Base-by-base conservation (phyloP, 768 basidiomycete species). In the Suillus lakei region DNA sequence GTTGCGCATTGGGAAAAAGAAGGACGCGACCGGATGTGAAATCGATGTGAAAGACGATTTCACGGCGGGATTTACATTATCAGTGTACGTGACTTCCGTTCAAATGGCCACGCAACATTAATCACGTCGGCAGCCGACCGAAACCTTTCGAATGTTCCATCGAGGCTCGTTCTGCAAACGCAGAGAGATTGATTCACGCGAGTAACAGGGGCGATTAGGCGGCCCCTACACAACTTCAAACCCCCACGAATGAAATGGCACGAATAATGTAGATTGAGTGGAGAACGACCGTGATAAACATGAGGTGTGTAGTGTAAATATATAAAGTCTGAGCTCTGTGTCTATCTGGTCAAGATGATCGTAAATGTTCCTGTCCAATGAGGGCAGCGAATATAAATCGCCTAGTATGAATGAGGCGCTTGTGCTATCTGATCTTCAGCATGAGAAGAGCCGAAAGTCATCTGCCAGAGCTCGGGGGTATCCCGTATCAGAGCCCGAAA, bases 401-500 rank as follows among this genome's bases (percentile, higher is more conserved):
- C 28, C 38, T n/a, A n/a, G n/a, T 43, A 41, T 38, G 48, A 13
- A 13, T 34, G 28, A 21, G 34, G 34, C 39, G 60, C 61, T n/a
- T n/a, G n/a, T 60, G 44, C 16, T 39, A 66, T 23, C 3, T 23
- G 3, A 46, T 69, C 65, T 21, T 70, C 66, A 51, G 65, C 68
- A 34, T 66, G 64, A 21, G 72, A 60, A 5, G 36, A 61, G 38
- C 73, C 75, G 32, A 76, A 68, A 44, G 62, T 38, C 82, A 88
- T 86, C 34, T 85, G 83, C 85, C 88, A 91, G 36, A 92, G 81
- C 73, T 93, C 91, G 0, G 91, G 91, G 8, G 89, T 90, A 64
- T 93, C 91, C 38, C 91, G 86, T 68, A 92, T 89, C 48, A 93
- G 81, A 16, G 89, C 90, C 90, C 92, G 67, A 41, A 30, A 61